Evolutionary conservation across 2,329 filamentous ascomycete genomes (phyloP).

Genomic region (Aspergillus nomiae): DNA sequence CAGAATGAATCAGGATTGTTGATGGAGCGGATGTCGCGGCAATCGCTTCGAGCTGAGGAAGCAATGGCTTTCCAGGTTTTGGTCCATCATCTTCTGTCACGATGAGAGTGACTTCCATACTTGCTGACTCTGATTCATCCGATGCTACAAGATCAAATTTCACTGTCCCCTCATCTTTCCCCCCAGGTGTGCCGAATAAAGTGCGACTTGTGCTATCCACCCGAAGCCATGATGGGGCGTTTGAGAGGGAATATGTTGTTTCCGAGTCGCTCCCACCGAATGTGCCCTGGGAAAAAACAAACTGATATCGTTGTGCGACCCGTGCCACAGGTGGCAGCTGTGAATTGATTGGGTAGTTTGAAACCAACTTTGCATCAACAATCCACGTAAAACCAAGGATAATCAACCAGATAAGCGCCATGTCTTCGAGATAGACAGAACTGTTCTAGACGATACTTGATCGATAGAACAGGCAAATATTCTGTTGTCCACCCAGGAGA

Average conservation of each 20-base stretch:
- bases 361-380: slow-evolving; percentile 38
- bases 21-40: slow-evolving; percentile 42
- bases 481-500: slow-evolving; percentile 7
- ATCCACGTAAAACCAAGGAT: slow-evolving; percentile 29
- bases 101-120: slow-evolving; percentile 69
- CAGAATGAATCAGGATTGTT: slow-evolving; percentile 42
- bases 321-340: slow-evolving; percentile 80
- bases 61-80: slow-evolving; percentile 34
- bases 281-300: slow-evolving; percentile 58
- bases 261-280: slow-evolving; percentile 62
- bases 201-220: slow-evolving; percentile 66
- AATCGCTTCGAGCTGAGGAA: slow-evolving; percentile 37
- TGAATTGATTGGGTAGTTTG: slow-evolving; percentile 75
- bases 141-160: slow-evolving; percentile 69
- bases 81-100: slow-evolving; percentile 57
- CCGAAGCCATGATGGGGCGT: slow-evolving; percentile 72
- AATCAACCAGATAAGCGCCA: slow-evolving; percentile 30
- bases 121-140: slow-evolving; percentile 64
- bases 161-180: slow-evolving; percentile 59
- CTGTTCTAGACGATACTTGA: slow-evolving; percentile 14
- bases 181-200: slow-evolving; percentile 69
- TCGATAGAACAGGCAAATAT: slow-evolving; percentile 20
- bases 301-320: slow-evolving; percentile 56
- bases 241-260: slow-evolving; percentile 67
- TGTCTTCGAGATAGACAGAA: slow-evolving; percentile 21